A percentile compares a stretch with the other conserved stretches of the same genome.
Evolutionary conservation across 2,329 filamentous ascomycete genomes (phyloP).

Genomic region (Botrytis galanthina): DNA sequence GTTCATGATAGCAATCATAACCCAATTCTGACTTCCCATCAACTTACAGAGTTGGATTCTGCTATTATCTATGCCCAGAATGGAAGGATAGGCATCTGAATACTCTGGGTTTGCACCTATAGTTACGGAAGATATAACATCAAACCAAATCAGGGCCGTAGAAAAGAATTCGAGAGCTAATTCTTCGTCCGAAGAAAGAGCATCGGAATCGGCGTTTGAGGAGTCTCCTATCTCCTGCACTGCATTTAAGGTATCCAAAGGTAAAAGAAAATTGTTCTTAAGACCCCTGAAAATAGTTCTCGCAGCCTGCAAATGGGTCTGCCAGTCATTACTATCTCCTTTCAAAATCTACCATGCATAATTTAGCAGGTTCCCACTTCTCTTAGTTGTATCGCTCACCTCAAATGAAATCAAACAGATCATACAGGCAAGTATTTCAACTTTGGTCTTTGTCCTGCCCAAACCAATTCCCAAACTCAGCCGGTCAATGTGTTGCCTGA

Average conservation of each 20-base stretch:
- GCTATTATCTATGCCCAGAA: not conserved
- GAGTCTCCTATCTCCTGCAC: not conserved
- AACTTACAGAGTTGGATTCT: not conserved
- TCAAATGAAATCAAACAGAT: not conserved
- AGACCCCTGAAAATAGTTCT: not conserved
- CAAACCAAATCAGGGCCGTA: not conserved
- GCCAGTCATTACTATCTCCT: not conserved
- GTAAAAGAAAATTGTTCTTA: not conserved
- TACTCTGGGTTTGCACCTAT: not conserved
- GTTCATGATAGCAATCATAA: not conserved
- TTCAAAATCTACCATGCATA: not conserved
- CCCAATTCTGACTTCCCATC: not conserved
- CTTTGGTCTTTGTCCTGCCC: not conserved
- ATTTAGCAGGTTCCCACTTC: not conserved
- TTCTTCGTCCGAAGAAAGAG: not conserved
- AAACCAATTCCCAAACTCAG: not conserved
- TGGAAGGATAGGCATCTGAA: not conserved
- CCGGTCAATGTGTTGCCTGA: not conserved
- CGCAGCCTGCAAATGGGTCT: not conserved
- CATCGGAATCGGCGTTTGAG: not conserved
- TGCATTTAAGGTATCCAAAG: not conserved
- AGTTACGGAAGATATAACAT: not conserved
- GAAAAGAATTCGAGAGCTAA: not conserved
- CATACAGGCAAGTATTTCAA: not conserved
- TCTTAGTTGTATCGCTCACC: not conserved